phyloP scores from a whole-genome alignment of 2,329 filamentous ascomycete genomes.

The Colletotrichum lindemuthianum region DNA sequence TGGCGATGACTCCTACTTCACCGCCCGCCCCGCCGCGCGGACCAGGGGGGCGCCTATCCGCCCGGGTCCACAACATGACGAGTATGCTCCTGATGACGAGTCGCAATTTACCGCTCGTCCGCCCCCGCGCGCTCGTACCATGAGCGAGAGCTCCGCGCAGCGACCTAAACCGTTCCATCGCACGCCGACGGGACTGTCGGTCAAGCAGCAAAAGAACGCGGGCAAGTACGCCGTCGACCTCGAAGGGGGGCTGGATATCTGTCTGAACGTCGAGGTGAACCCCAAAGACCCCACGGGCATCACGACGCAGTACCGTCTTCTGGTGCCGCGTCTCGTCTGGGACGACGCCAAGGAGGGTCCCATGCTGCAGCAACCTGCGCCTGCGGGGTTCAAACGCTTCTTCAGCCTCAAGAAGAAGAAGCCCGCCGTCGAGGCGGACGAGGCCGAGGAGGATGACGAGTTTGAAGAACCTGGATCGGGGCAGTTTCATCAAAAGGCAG shows the following conservation, averaged over 20 bases:
- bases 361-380: conserved; percentile 39
- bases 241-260: conserved; percentile 85
- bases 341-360: conserved; percentile 46
- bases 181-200: conserved; percentile 74
- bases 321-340: conserved; percentile 82
- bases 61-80: conserved; percentile 12
- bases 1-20: conserved; percentile 69
- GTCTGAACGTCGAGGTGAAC: conserved; percentile 89
- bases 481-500: not conserved
- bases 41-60: conserved; percentile 29
- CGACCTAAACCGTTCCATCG: conserved; percentile 66
- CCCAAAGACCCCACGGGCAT: conserved; percentile 86
- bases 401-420: conserved; percentile 56
- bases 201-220: conserved; percentile 67
- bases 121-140: conserved; percentile 39
- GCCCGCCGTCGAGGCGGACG: conserved; percentile 9
- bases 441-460: conserved; percentile 15
- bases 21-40: conserved; percentile 47
- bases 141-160: conserved; percentile 37
- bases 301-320: conserved; percentile 85
- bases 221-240: conserved; percentile 74
- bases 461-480: conserved; percentile 1
- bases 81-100: conserved; percentile 25
- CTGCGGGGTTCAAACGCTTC: conserved; percentile 55
- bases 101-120: conserved; percentile 27